Conservation (phyloP, 768 basidiomycete species). For the Macrocybe gigantea region DNA sequence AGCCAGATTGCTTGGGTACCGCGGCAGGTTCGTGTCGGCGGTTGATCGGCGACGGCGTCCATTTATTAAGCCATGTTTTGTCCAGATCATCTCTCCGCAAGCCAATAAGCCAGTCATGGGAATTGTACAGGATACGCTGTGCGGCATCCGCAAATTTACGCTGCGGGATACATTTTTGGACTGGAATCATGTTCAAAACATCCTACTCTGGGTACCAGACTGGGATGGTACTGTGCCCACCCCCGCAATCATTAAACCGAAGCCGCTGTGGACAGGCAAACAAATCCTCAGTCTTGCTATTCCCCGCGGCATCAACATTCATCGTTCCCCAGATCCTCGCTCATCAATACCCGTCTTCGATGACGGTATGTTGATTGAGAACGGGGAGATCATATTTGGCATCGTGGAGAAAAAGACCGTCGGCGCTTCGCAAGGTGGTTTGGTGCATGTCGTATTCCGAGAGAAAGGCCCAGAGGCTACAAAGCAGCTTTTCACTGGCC, state of each 20-base stretch:
- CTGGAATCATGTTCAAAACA: slow-evolving; percentile 94
- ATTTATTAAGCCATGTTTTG: slow-evolving; percentile 3
- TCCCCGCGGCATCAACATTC: slow-evolving; percentile 92
- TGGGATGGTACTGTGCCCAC: slow-evolving; percentile 94
- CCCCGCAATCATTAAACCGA: slow-evolving; percentile 94
- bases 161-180: slow-evolving; percentile 93
- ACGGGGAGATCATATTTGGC: slow-evolving; percentile 93
- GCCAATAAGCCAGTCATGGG: slow-evolving; percentile 99
- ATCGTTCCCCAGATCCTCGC: slow-evolving; percentile 73
- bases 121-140: slow-evolving; percentile 98
- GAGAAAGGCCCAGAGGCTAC: slow-evolving; percentile 95
- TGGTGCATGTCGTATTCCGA: slow-evolving; percentile 94
- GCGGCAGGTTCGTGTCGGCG: slow-evolving; percentile 59
- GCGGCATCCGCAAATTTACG: slow-evolving; percentile 96
- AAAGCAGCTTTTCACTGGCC: slow-evolving; percentile 83
- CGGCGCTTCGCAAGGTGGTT: slow-evolving; percentile 89
- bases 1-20: slow-evolving; percentile 99
- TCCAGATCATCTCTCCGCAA: slow-evolving; percentile 96
- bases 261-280: slow-evolving; percentile 97
- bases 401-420: slow-evolving; percentile 99
- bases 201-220: slow-evolving; percentile 94
- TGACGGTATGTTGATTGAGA: slow-evolving; percentile 94
- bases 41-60: background rate
- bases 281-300: slow-evolving; percentile 91
- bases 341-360: slow-evolving; percentile 81